Conservation (phyloP, 2,329 filamentous ascomycete species). For the Apiospora phragmitis region DNA sequence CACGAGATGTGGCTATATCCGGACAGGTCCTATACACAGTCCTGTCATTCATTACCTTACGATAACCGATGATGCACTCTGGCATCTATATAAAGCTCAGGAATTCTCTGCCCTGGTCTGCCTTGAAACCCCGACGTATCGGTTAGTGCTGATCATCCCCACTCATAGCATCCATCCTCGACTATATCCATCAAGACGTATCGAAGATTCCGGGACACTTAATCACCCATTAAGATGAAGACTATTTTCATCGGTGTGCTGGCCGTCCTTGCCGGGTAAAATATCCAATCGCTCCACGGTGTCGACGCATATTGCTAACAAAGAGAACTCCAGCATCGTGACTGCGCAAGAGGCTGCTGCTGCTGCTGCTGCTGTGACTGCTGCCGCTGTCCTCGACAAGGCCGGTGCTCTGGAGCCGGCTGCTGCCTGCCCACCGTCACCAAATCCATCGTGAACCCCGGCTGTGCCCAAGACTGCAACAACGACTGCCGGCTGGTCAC, state of each 20-base stretch:
- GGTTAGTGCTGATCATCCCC: background rate
- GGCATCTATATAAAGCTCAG: background rate
- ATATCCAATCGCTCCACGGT: background rate
- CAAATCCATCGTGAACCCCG: constrained; percentile 24
- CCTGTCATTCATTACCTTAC: background rate
- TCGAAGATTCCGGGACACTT: background rate
- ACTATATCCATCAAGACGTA: background rate
- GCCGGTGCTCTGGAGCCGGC: background rate
- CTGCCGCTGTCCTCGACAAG: background rate
- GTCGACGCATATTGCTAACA: background rate
- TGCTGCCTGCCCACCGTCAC: constrained; percentile 26
- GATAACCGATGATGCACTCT: background rate
- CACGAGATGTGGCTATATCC: background rate
- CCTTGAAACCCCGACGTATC: background rate
- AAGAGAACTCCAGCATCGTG: background rate
- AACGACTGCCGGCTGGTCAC: constrained; percentile 27
- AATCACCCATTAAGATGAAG: constrained; percentile 2
- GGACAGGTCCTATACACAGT: background rate
- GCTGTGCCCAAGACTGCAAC: constrained; percentile 25
- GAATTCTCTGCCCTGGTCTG: background rate
- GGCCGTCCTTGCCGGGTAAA: background rate
- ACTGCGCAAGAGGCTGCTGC: background rate
- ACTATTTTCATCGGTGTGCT: background rate
- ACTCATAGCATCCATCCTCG: background rate
- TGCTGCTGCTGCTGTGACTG: background rate